phyloP scores from a whole-genome alignment of 2,329 filamentous ascomycete species.

The Aspergillus pseudoglaucus region DNA sequence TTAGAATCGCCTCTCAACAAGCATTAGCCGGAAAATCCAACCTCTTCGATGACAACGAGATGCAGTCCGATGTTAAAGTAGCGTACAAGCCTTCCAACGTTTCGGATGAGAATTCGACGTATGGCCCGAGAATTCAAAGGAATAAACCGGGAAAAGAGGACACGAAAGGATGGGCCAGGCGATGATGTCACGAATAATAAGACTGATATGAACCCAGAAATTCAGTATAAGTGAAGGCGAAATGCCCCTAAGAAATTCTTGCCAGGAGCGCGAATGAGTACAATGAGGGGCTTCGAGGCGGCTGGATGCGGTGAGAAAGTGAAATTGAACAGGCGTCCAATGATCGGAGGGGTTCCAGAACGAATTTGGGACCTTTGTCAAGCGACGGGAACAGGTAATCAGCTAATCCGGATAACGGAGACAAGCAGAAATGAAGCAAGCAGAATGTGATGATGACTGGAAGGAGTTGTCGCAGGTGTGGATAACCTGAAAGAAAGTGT shows the following conservation, averaged over 20 bases:
- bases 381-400: too few relatives aligned
- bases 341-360: background rate
- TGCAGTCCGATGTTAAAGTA: too few relatives aligned
- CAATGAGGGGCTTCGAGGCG: background rate
- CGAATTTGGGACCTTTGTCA: background rate
- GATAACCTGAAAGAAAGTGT: background rate
- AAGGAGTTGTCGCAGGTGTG: background rate
- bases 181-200: too few relatives aligned
- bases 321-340: background rate
- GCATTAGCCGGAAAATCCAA: too few relatives aligned
- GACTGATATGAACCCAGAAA: too few relatives aligned
- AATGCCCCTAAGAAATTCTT: background rate
- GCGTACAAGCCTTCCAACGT: too few relatives aligned
- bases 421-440: slow-evolving; percentile 1
- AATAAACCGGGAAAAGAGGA: too few relatives aligned
- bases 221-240: background rate
- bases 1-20: too few relatives aligned
- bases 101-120: too few relatives aligned
- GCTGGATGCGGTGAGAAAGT: background rate
- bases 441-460: background rate
- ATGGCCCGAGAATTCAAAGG: too few relatives aligned
- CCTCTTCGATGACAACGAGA: too few relatives aligned
- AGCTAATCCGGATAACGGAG: background rate
- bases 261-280: background rate
- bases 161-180: too few relatives aligned